phyloP scores from a whole-genome alignment of 495 filamentous ascomycete genomes.

The Aeminium ludgeri region DNA sequence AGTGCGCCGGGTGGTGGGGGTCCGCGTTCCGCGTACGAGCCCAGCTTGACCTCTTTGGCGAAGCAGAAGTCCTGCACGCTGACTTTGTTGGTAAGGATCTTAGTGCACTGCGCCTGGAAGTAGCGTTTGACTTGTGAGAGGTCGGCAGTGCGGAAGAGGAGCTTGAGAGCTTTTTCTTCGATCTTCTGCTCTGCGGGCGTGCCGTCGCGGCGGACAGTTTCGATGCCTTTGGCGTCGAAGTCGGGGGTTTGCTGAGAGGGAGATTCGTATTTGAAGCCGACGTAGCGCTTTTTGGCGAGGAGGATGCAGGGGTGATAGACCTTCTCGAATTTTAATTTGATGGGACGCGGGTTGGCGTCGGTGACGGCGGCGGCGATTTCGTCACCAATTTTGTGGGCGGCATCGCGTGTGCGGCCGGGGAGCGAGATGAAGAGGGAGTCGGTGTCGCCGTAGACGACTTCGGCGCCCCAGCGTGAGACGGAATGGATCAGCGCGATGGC shows the following conservation, averaged over 20 bases:
- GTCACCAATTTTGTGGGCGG: slow-evolving; percentile 82
- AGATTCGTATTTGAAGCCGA: slow-evolving; percentile 90
- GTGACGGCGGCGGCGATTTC: slow-evolving; percentile 88
- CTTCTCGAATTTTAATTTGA: slow-evolving; percentile 97
- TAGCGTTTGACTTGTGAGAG: slow-evolving; percentile 80
- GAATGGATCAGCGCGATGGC: slow-evolving; percentile 88
- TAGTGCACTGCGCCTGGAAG: slow-evolving; percentile 77
- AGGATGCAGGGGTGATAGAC: slow-evolving; percentile 91
- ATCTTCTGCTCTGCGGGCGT: slow-evolving; percentile 95
- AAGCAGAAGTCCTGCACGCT: slow-evolving; percentile 95
- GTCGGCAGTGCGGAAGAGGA: slow-evolving; percentile 79
- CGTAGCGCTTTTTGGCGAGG: slow-evolving; percentile 93
- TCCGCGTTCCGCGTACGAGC: slow-evolving; percentile 68
- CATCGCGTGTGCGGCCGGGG: slow-evolving; percentile 64
- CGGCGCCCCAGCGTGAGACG: slow-evolving; percentile 70
- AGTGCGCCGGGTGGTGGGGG: slow-evolving; percentile 72
- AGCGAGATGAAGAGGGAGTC: slow-evolving; percentile 92
- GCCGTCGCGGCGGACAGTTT: slow-evolving; percentile 88
- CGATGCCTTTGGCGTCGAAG: slow-evolving; percentile 95
- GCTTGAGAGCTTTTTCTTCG: slow-evolving; percentile 80
- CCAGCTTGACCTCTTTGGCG: slow-evolving; percentile 77
- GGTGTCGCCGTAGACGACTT: slow-evolving; percentile 96
- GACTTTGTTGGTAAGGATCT: slow-evolving; percentile 78
- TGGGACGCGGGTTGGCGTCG: slow-evolving; percentile 71
- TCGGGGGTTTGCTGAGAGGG: slow-evolving; percentile 63